Conservation (phyloP, 352 stramenopile genomes). For the Phytophthora foliorum region DNA sequence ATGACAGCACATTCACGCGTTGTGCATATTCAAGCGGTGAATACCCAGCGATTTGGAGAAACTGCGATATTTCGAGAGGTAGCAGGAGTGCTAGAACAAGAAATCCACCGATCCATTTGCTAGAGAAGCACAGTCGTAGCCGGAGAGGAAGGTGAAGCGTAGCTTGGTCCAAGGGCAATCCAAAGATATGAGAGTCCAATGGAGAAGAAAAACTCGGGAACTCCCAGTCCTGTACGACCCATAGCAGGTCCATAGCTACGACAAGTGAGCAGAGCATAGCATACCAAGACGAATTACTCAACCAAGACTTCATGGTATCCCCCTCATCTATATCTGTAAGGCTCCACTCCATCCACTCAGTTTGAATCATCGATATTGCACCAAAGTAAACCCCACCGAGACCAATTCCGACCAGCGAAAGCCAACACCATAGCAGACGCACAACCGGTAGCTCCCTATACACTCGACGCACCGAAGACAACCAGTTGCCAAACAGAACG, state of each 20-base stretch:
- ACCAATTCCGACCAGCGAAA: conserved; percentile 22
- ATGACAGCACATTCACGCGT: conserved; percentile 31
- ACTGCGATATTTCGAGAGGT: conserved; percentile 60
- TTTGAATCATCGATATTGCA: conserved; percentile 31
- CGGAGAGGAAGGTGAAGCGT: conserved; percentile 23
- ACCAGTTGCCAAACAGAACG: conserved; percentile 41
- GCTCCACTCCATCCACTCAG: conserved; percentile 34
- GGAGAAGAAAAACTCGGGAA: conserved; percentile 60
- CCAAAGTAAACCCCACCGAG: conserved; percentile 44
- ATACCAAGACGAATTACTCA: conserved; percentile 55
- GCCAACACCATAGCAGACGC: conserved; percentile 44
- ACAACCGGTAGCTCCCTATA: conserved; percentile 35
- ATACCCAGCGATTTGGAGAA: conserved; percentile 58
- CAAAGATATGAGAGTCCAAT: conserved; percentile 50
- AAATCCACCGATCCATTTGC: conserved; percentile 60
- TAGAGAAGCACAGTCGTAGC: conserved; percentile 43
- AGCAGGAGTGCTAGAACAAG: conserved; percentile 58
- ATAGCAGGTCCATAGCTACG: conserved; percentile 57
- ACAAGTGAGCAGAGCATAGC: conserved; percentile 43
- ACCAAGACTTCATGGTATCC: conserved; percentile 27
- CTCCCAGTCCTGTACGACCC: conserved; percentile 58
- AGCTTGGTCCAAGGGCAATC: conserved; percentile 44
- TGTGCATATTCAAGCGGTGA: conserved; percentile 45
- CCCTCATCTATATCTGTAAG: conserved; percentile 12
- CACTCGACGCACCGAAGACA: conserved; percentile 31